Evolutionary conservation across 2,329 filamentous ascomycete species (phyloP), one percentile per base, ranked within the genome.

Genomic region (Ceratocystis ficicola): DNA sequence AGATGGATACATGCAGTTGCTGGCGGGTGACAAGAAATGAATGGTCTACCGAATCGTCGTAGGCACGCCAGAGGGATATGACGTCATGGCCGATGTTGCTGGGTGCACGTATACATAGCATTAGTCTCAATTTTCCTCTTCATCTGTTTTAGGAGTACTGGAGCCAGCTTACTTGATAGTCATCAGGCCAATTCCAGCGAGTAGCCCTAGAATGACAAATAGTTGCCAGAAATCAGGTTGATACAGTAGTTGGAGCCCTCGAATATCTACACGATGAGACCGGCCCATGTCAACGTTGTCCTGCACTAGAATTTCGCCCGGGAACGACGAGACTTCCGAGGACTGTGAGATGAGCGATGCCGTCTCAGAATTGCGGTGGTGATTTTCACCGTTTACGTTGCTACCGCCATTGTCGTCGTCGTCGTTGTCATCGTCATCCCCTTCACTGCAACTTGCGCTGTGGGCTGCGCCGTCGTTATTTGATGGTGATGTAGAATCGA

Each of bases 71-170:
- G 1, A 99, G 80, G 2, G 91, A 90, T 73, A 90, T 89, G 67
- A 86, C 87, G 71, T 92, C 85, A 73, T 96, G 95, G 55, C 94
- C 94, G 72, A 97, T 96, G 71, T 99, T 99, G 77, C 90, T 95
- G 52, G 15, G 70, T 2, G 12, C n/a, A 36, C 25, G 36, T 48
- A 15, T 48, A n/a, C 48, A 25, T 28, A 52, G 10, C 62, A 25
- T 15, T 65, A 64, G 62, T 59, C 10, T 1, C 17, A 17, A 6
- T 10, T 41, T 5, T 52, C 46, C 32, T 55, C 5, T 44, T 46
- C 0, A 32, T 17, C 1, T 1, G n/a, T 22, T n/a, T 32, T 17
- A 1, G 59, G 10, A 32, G 5, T 32, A 32, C 6, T 7, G 2
- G 30, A 8, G 28, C 6, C 50, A 28, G 79, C 88, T 75, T 80